Evolutionary conservation across 805 yeast genomes (phyloP), one percentile per base, ranked within the genome.

Genomic region (Yarrowia divulgata): DNA sequence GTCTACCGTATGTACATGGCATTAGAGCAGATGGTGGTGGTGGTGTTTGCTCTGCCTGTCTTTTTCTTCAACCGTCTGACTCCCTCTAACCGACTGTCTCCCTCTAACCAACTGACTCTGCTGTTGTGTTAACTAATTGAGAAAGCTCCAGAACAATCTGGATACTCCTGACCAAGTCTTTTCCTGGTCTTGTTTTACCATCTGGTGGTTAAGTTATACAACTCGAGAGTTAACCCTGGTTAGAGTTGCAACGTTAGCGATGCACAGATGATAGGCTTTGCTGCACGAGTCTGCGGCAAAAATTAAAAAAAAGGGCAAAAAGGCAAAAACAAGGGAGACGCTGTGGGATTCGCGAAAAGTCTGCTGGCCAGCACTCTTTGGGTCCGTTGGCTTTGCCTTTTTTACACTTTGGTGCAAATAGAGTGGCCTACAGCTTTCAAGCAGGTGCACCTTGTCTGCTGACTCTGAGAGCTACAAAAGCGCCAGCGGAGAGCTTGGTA

Each of bases 371-470:
- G 29, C 4, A 23, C 29, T 2, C 29, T 23, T 4, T 12, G 42
- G 42, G 8, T n/a, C 18, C 13, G 2, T 23, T 23, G 58, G n/a
- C 58, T 54, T 54, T 54, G 60, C 35, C 45, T 54, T 54, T 54
- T 54, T 54, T 39, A 52, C 60, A 54, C 60, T 37, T 54, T 37
- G 60, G 16, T 4, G 45, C 34, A 19, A 54, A 54, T 54, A 54
- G 45, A 54, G 60, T 54, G 60, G 60, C 60, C 60, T 57, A 57
- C 63, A 57, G 63, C 63, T 57, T 29, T 42, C 63, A 57, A 29
- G 63, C 63, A 57, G 63, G 63, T 57, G 63, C 63, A 57, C 63
- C 63, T 57, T 57, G 63, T 57, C 63, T 57, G 63, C 63, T 57
- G 63, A 57, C 63, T 29, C 48, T 16, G 63, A 29, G 39, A 29